Evolutionary conservation across 2,329 filamentous ascomycete species (phyloP), one percentile per base, ranked within the genome.

Genomic region (Meredithiella fracta): DNA sequence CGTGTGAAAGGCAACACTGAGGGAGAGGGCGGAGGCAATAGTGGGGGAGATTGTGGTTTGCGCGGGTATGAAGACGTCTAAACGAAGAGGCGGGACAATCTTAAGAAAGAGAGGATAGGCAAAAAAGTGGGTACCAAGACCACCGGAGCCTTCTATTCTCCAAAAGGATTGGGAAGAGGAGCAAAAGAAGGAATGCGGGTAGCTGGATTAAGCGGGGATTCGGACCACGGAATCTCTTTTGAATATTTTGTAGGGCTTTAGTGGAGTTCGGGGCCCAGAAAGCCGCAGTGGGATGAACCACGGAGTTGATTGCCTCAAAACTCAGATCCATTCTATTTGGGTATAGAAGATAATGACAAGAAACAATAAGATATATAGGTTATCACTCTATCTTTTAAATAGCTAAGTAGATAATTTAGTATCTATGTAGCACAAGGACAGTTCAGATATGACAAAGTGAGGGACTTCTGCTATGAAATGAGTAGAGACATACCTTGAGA

Each of bases 161-260:
- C 78, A 82, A 6, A 76, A 64, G 76, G 71, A 0, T 66, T 61
- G 14, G 61, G 52, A 1, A 71, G 70, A 6, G 68, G 64, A 2
- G 69, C 70, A 15, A 82, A 71, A 60, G 75, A 78, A 63, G 80
- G 72, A 62, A 81, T 75, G 58, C 78, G 72, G 62, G 80, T 81
- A 63, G 77, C 79, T 6, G 78, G 78, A 60, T 82, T 82, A 44
- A 80, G 67, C 42, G 68, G 65, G 3, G 77, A 80, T 2, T 63
- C 59, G 11, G 65, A 63, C 78, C 78, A 81, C 20, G 20, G 17
- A 5, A 54, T 20, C 17, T 38, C 11, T 34, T 29, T 34, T 15
- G 25, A 49, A 9, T 26, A 47, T 17, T n/a, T 11, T 11, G 51
- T 17, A 9, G 9, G 42, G 29, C 3, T 37, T 20, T 23, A 26